Evolutionary conservation across 129 eudicot species (phyloP), one percentile per base, ranked within the genome.

Genomic region (Flaveria sonorensis): DNA sequence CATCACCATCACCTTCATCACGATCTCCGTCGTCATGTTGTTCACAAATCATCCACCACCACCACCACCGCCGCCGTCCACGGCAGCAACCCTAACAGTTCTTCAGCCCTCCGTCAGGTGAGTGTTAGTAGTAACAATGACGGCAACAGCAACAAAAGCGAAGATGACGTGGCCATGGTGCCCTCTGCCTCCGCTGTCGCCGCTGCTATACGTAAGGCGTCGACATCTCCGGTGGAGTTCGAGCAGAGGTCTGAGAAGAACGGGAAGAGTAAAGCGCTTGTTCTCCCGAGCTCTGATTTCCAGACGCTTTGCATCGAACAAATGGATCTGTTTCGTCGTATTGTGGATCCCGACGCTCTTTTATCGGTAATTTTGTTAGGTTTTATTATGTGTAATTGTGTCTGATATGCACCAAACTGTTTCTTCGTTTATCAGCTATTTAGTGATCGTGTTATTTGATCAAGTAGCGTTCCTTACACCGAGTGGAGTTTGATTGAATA

Each of bases 171-270:
- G 9, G 86, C 28, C 8, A 83, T 82, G 88, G 86, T 76, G 16
- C 52, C 97, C 0, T 93, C 96, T 7, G 98, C 98, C 18, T 53
- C 87, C 14, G 96, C 98, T 3, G 76, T 93, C 13, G 93, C 93
- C 14, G 78, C 93, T 4, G 88, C 92, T 4, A 88, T 93, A 6
- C 88, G 96, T 45, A 85, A 83, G 73, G 92, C 89, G 21, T 93
- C 98, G 3, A 87, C 92, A 15, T 88, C 98, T 16, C 96, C 98
- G 60, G 96, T 93, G 76, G 97, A 93, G 61, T 93, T 93, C 73
- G 85, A 79, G 82, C 91, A 90, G 86, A 87, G 84, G 81, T 83
- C 81, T 55, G 91, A 88, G 73, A 73, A 73, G 19, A 84, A 68
- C 26, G 82, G 78, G n/a, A 80, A 85, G 65, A 71, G 19, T 14